These are phyloP conservation scores for Hortiboletus campestris DNA, from an alignment of 768 basidiomycete species.

Conservation along the genomic window DNA sequence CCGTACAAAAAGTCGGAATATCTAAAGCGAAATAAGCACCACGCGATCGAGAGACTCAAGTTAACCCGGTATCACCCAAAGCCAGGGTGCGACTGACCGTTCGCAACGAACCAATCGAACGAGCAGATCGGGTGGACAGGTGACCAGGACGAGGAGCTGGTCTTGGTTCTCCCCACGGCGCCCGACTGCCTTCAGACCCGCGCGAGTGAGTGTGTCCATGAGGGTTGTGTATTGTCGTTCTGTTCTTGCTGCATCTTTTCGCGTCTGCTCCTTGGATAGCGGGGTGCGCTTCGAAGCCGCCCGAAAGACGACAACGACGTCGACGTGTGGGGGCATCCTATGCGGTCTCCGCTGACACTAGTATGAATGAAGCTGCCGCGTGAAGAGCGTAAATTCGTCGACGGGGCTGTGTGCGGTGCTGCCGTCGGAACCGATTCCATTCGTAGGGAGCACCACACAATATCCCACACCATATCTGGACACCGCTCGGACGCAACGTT, in stretches of 20 bases:
- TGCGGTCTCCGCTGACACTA: not conserved
- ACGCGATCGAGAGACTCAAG: not conserved
- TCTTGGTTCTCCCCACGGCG: conserved; percentile 74
- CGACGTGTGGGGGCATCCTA: conserved; percentile 54
- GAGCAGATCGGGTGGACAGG: conserved; percentile 62
- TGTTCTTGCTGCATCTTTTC: conserved; percentile 61
- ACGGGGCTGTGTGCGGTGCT: not conserved
- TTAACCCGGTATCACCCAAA: not conserved
- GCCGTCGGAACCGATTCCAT: no score
- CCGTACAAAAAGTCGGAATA: conserved; percentile 77
- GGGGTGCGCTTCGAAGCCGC: conserved; percentile 39
- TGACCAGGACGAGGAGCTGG: conserved; percentile 74
- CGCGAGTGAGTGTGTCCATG: conserved; percentile 55
- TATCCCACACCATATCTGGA: not conserved
- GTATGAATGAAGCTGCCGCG: not conserved
- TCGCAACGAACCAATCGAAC: conserved; percentile 68
- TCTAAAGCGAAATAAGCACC: conserved; percentile 32
- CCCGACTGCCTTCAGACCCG: conserved; percentile 70
- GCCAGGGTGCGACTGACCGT: conserved; percentile 48
- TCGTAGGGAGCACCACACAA: not conserved
- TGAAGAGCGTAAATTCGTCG: not conserved
- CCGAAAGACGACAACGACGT: conserved; percentile 73
- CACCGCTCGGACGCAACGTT: no score
- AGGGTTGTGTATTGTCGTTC: conserved; percentile 68
- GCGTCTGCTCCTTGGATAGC: conserved; percentile 59